Base-by-base conservation (phyloP, 208 protist species). In the Leishmania major region DNA sequence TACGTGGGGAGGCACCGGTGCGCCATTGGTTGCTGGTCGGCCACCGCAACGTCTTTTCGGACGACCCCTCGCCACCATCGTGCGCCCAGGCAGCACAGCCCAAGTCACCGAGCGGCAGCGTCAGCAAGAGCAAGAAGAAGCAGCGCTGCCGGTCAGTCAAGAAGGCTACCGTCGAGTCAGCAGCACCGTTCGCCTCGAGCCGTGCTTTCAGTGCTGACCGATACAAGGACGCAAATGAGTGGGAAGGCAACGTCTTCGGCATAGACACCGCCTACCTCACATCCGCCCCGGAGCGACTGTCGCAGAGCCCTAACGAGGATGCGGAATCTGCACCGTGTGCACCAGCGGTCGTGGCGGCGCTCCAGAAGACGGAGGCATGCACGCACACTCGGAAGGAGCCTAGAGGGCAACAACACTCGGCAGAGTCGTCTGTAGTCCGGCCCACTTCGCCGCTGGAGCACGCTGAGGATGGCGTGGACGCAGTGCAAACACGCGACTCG, bases 21-120 rank as follows among this genome's bases (percentile, higher is more conserved):
- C 74, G 80, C 19, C 80, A 69, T 64, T 59, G 75, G 43, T 51
- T 79, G 13, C 31, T 72, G 37, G n/a, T 60, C 43, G 10, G 57
- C 55, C 7, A 4, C 40, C 35, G 0, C 22, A 7, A 28, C 10
- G 40, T 59, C 43, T 31, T 37, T 31, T 7, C 15, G 17, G 22
- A 37, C 2, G 15, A n/a, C 72, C 11, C 55, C 51, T 66, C 57
- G 74, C 40, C 40, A 31, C 45, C 72, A n/a, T 59, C 72, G 7
- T 22, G 51, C 62, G 71, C 35, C 45, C 35, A 62, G 5, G 11
- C 72, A 73, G 25, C 28, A 47, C 22, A 51, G 37, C 22, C 43
- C 43, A 13, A 10, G 37, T n/a, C 43, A 53, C 43, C 37, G 25
- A 73, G 25, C 69, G 35, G 25, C 69, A 51, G 17, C 8, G 69